Percentiles rank a stretch among this genome's conserved stretches.
Evolutionary conservation across 1,284 basidiomycete species (phyloP).

Genomic region (Apiotrichum veenhuisii): DNA sequence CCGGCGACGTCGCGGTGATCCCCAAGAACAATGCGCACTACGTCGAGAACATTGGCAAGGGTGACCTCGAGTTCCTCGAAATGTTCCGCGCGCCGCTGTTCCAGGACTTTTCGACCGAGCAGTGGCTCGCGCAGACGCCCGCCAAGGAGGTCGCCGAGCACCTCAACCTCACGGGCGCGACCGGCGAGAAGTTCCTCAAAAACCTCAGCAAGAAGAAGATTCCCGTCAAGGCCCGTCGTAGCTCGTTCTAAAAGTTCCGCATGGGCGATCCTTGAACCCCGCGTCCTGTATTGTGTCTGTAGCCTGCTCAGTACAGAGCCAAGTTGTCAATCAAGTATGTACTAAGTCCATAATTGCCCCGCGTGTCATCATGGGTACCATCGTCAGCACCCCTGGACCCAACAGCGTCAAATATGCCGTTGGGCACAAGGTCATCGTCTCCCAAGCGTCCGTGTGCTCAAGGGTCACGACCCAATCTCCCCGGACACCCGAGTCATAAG

Average conservation of each 20-base stretch:
- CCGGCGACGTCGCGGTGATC: constrained; percentile 61
- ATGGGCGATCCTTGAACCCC: no score
- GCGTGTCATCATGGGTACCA: no score
- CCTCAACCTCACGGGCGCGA: constrained; percentile 20
- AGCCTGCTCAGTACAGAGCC: no score
- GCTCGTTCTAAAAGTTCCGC: constrained; percentile 16
- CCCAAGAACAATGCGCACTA: constrained; percentile 58
- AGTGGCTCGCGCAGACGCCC: constrained; percentile 65
- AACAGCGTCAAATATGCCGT: no score
- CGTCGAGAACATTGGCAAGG: constrained; percentile 66
- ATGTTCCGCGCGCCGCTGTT: constrained; percentile 59
- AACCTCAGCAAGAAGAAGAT: constrained; percentile 22
- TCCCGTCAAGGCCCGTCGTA: constrained; percentile 17
- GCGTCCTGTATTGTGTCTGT: no score
- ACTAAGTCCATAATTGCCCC: no score
- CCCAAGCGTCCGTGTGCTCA: no score
- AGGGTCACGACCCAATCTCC: no score
- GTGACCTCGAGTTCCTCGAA: constrained; percentile 61
- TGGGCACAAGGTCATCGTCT: no score
- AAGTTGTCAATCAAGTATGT: no score
- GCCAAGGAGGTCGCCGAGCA: constrained; percentile 57
- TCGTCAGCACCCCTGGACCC: no score
- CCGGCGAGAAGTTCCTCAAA: constrained; percentile 19
- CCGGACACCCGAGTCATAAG: no score
- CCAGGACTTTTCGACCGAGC: constrained; percentile 60